phyloP scores from a whole-genome alignment of 2,329 filamentous ascomycete genomes.

The Arthrobotrys pseudoclavata region DNA sequence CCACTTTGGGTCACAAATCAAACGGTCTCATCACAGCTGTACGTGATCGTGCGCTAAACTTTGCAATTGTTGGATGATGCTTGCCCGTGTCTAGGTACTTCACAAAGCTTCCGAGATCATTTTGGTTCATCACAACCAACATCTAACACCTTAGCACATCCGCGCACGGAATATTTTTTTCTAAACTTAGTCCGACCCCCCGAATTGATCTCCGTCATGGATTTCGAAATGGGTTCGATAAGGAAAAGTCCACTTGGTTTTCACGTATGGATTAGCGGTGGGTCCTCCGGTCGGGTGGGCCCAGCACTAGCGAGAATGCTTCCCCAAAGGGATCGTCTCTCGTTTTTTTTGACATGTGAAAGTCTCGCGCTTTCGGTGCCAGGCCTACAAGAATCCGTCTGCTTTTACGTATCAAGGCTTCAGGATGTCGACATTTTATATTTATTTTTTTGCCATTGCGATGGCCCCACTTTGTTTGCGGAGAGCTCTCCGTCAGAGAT shows the following conservation, averaged over 20 bases:
- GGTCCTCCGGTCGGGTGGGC: conserved; percentile 37
- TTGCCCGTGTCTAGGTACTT: not conserved
- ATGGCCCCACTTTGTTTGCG: conserved; percentile 1
- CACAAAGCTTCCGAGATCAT: not conserved
- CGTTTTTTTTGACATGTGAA: conserved; percentile 48
- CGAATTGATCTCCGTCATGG: not conserved
- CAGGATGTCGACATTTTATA: not conserved
- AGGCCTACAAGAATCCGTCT: not conserved
- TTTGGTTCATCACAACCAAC: not conserved
- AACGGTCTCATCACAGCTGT: not conserved
- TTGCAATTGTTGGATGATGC: not conserved
- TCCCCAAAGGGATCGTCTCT: not conserved
- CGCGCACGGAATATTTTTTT: conserved; percentile 27
- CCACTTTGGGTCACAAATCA: not conserved
- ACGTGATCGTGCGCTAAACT: not conserved
- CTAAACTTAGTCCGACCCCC: conserved; percentile 3
- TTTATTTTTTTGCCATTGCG: not conserved
- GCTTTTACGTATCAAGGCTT: not conserved
- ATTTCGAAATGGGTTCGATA: conserved; percentile 26
- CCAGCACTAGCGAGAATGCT: conserved; percentile 26
- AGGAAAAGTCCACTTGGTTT: conserved; percentile 18
- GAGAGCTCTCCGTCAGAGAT: conserved; percentile 23
- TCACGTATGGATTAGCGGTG: conserved; percentile 19
- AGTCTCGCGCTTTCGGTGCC: conserved; percentile 10
- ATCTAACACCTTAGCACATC: not conserved